Base-by-base conservation (phyloP, 2,329 filamentous ascomycete genomes). In the Microcyclospora tardicrescens region DNA sequence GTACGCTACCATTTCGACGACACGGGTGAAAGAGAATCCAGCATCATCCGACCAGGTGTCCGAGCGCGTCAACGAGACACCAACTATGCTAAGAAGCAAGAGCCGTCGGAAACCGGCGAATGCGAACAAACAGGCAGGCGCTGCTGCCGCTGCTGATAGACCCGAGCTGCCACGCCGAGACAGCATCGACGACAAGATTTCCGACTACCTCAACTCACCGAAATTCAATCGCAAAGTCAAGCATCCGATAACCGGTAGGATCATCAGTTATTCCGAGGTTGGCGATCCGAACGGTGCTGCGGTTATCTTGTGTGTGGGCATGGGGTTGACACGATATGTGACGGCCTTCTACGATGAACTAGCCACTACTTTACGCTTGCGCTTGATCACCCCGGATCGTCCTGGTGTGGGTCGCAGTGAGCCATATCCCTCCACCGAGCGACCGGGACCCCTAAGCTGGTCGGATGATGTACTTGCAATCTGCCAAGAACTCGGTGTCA, bases 311-410 rank as follows among this genome's bases (percentile, higher is more conserved):
- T 98, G 91, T 54, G 86, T 98, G 2, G 91, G 91, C 14, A 98
- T 98, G 91, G 91, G 91, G 0, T 63, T 98, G 52, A 98, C 91
- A 10, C 76, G 91, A 61, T 98, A 91, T 57, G 83, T 98, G 43
- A 95, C 85, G 43, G 86, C 87, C 0, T 98, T 98, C 58, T 98
- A 96, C 56, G 91, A 98, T 58, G 91, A 98, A 59, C 68, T 98
- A 38, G 91, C 91, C 2, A 66, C 84, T 53, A 93, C 87, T 1
- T 66, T 98, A 42, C 91, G 85, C 58, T 64, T 98, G 40, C 77
- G 91, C 14, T 70, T 98, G 37, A 93, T 98, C 48, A 96, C 91
- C 0, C 82, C 89, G 5, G 91, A 98, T 60, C 77, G 91, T 38
- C 91, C 91, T 39, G 91, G 91, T 16, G 84, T 98, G 12, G 91